Conservation (phyloP, 257 asterid species). For the Schizonepeta tenuifolia region DNA sequence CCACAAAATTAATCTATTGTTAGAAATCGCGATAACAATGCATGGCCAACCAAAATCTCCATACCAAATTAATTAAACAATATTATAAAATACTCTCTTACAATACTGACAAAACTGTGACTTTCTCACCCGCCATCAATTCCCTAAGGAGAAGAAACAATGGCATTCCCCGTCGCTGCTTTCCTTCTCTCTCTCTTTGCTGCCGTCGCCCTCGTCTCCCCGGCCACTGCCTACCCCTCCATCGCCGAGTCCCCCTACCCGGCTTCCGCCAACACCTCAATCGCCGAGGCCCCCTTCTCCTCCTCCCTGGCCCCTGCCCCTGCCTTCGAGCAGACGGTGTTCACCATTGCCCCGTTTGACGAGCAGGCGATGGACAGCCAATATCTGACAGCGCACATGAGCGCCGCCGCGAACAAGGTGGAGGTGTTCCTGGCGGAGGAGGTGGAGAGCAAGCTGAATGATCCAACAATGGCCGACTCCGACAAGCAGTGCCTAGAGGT, state of each 20-base stretch:
- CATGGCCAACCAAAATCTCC: conserved; percentile 20
- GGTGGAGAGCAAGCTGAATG: conserved; percentile 33
- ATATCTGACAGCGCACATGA: conserved; percentile 34
- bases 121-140: conserved; percentile 2
- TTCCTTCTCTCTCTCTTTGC: conserved; percentile 33
- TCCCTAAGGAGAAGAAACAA: conserved; percentile 18
- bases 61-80: neutral
- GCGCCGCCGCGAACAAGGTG: conserved; percentile 32
- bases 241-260: neutral
- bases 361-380: conserved; percentile 19
- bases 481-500: conserved; percentile 33
- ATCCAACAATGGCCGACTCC: neutral
- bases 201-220: conserved; percentile 4
- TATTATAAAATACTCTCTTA: conserved; percentile 19
- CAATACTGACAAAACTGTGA: conserved; percentile 7
- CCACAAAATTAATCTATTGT: neutral
- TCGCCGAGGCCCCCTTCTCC: neutral
- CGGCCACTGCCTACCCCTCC: conserved; percentile 2
- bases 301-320: conserved; percentile 1
- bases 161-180: conserved; percentile 27
- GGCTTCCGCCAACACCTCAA: neutral
- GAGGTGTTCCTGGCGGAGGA: conserved; percentile 30
- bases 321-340: neutral
- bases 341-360: neutral
- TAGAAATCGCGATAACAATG: conserved; percentile 5